Evolutionary conservation across 805 yeast species (phyloP).

Genomic region (Yarrowia keelungensis): DNA sequence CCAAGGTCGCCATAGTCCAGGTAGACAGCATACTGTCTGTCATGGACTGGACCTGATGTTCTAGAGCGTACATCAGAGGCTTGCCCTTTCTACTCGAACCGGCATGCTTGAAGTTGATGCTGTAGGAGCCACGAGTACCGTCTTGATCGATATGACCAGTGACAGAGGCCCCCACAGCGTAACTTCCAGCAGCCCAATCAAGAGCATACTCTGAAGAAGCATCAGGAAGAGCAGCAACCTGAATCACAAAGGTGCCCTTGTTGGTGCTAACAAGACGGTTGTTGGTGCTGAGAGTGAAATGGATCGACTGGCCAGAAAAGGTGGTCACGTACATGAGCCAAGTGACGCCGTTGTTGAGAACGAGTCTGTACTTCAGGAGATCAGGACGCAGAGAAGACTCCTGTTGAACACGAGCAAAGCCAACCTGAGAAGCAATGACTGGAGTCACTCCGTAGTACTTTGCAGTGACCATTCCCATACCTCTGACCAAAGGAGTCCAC

Average conservation of each 20-base stretch:
- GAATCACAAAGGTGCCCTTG: constrained; percentile 61
- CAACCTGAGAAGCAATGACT: constrained; percentile 62
- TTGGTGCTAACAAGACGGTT: constrained; percentile 55
- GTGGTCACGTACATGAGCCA: constrained; percentile 68
- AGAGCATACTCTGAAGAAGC: constrained; percentile 51
- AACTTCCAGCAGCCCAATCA: constrained; percentile 70
- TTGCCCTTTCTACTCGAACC: constrained; percentile 30
- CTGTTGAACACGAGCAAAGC: constrained; percentile 60
- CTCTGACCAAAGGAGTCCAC: constrained; percentile 58
- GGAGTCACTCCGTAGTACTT: constrained; percentile 51
- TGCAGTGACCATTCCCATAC: constrained; percentile 65
- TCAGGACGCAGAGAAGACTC: constrained; percentile 52
- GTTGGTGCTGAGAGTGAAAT: constrained; percentile 48
- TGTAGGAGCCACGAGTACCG: constrained; percentile 24
- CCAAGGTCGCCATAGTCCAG: constrained; percentile 51
- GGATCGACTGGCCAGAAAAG: constrained; percentile 44
- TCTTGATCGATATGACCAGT: constrained; percentile 49
- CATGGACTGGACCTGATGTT: constrained; percentile 61
- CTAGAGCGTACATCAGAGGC: constrained; percentile 62
- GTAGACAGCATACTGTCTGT: constrained; percentile 46
- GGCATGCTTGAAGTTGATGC: constrained; percentile 45
- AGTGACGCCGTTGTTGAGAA: constrained; percentile 60
- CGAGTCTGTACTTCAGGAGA: constrained; percentile 60
- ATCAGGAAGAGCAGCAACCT: constrained; percentile 61
- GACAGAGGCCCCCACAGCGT: constrained; percentile 58